Evolutionary conservation across 805 yeast species (phyloP).

Genomic region (Nakazawaea laoshanensis): DNA sequence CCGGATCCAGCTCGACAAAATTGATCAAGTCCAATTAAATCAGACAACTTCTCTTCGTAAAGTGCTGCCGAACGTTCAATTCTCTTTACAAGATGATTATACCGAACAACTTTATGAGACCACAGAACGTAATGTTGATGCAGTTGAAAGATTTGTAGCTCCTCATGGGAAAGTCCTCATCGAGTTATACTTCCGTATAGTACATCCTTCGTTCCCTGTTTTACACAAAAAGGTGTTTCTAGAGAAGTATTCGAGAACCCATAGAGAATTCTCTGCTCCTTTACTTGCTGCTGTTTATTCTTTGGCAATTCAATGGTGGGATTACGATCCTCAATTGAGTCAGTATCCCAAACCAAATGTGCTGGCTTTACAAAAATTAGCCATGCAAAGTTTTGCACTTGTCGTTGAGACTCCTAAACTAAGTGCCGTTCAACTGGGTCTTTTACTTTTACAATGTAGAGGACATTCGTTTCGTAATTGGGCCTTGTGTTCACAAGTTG

Average conservation of each 20-base stretch:
- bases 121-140: conserved; percentile 73
- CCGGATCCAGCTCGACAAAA: conserved; percentile 53
- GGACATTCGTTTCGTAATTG: conserved; percentile 58
- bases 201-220: conserved; percentile 89
- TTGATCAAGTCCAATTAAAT: conserved; percentile 74
- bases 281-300: conserved; percentile 85
- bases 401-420: conserved; percentile 81
- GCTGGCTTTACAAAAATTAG: conserved; percentile 58
- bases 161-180: conserved; percentile 84
- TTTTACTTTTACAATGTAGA: conserved; percentile 63
- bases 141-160: conserved; percentile 77
- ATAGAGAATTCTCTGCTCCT: conserved; percentile 87
- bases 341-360: conserved; percentile 76
- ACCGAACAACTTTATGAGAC: conserved; percentile 58
- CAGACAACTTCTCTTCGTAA: conserved; percentile 62
- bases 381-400: conserved; percentile 57
- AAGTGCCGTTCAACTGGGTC: conserved; percentile 87
- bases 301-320: conserved; percentile 93
- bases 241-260: conserved; percentile 86
- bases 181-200: conserved; percentile 72
- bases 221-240: conserved; percentile 85
- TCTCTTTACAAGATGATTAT: conserved; percentile 74
- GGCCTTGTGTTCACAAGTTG: conserved; percentile 81
- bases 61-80: conserved; percentile 70
- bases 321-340: conserved; percentile 68